Evolutionary conservation across 352 stramenopile genomes (phyloP), one percentile per base, ranked within the genome.

Genomic region (Phytophthora pinifolia): DNA sequence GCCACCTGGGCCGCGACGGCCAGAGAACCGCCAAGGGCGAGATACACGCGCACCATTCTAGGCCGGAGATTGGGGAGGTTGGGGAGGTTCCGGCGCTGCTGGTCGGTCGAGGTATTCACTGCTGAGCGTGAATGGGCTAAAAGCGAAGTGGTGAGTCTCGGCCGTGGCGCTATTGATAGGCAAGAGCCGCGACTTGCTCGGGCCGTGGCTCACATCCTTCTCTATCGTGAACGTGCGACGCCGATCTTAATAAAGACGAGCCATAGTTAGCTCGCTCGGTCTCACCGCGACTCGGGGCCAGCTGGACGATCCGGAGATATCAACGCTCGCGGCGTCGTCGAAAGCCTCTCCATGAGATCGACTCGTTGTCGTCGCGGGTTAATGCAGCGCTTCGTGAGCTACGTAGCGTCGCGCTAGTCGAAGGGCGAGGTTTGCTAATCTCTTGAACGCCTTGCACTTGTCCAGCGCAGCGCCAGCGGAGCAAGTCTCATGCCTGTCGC

Each of bases 21-120:
- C 13, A 74, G 29, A 4, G 64, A 65, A 9, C 51, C 59, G 39
- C 56, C 38, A 17, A 71, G 32, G 50, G 59, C 54, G 2, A 68
- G 59, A 51, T 65, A 69, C 27, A 71, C 60, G 36, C 54, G 59
- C 54, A 67, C 61, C 63, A 70, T 76, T 9, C 10, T 59, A 18
- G 17, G n/a, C 14, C n/a, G 35, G 52, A 20, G 15, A 13, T 47
- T 13, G 15, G 17, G 25, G n/a, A 20, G 34, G 20, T 58, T 38
- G 36, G 36, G 32, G 12, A 30, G 14, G 20, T n/a, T 31, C 47
- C 41, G 46, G 58, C 38, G 33, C 39, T 53, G 45, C 25, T 39
- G 32, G 47, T 64, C 47, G 34, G 56, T 33, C 29, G 47, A 42
- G 49, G 46, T 62, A 67, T 62, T 67, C 59, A 67, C 59, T 13